Conservation (phyloP, 441 rosid species). For the Mallotus repandus region DNA sequence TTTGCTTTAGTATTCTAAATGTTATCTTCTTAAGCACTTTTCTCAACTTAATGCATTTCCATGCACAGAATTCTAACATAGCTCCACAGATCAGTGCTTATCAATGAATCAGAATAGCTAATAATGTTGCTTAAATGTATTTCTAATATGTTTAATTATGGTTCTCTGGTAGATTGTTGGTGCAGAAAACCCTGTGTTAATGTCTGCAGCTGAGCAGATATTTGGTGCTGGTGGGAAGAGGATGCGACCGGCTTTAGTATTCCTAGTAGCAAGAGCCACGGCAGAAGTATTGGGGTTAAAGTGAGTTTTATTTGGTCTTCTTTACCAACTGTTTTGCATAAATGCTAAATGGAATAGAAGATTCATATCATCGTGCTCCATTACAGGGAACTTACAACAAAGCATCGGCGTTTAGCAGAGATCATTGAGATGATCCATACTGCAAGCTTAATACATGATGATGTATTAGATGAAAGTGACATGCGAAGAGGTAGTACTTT, state of each 20-base stretch:
- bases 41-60: not conserved
- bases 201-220: constrained; percentile 95
- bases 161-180: constrained; percentile 73
- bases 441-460: constrained; percentile 95
- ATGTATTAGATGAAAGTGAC: constrained; percentile 86
- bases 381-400: constrained; percentile 69
- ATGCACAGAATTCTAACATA: not conserved
- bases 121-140: not conserved
- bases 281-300: constrained; percentile 69
- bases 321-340: not conserved
- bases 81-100: not conserved
- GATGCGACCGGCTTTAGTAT: constrained; percentile 94
- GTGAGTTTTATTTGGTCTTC: constrained; percentile 37
- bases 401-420: constrained; percentile 87
- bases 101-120: not conserved
- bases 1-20: not conserved
- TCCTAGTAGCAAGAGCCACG: constrained; percentile 89
- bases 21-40: not conserved
- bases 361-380: constrained; percentile 20
- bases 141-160: constrained; percentile 28
- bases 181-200: constrained; percentile 89
- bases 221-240: constrained; percentile 98
- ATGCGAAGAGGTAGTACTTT: constrained; percentile 74
- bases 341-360: constrained; percentile 11
- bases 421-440: constrained; percentile 98